Conservation (phyloP, 225 moss, liverwort and hornwort genomes). For the Rhytidiadelphus loreus region DNA sequence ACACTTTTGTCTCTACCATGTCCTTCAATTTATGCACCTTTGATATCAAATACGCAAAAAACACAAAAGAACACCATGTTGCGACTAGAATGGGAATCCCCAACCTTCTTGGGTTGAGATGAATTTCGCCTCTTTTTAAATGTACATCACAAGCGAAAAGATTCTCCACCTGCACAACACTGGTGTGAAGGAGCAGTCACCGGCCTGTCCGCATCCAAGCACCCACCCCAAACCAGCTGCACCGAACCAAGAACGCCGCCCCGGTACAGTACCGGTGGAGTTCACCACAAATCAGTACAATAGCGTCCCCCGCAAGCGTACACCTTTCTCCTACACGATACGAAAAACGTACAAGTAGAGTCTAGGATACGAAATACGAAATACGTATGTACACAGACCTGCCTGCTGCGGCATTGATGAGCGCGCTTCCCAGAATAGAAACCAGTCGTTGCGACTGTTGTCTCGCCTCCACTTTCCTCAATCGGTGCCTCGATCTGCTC, state of each 20-base stretch:
- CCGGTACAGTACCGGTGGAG: neutral
- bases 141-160: neutral
- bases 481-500: slow-evolving; percentile 17
- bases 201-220: neutral
- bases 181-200: neutral
- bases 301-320: neutral
- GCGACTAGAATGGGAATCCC: fast-evolving
- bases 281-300: neutral
- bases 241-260: neutral
- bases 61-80: too few species aligned
- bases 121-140: neutral
- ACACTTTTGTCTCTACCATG: fast-evolving
- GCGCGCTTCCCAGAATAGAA: slow-evolving; percentile 6
- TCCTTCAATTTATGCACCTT: neutral
- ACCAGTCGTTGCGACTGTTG: neutral
- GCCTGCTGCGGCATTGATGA: slow-evolving; percentile 10
- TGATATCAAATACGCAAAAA: neutral
- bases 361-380: neutral
- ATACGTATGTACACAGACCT: neutral
- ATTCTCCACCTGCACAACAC: neutral
- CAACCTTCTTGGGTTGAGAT: fast-evolving
- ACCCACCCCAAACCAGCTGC: neutral
- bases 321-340: neutral
- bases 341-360: neutral
- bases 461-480: neutral